Percentiles rank a stretch among this genome's conserved stretches.
These are phyloP conservation scores for Ormosia semicastrata DNA, from an alignment of 306 rosid species.

Conservation along the genomic window DNA sequence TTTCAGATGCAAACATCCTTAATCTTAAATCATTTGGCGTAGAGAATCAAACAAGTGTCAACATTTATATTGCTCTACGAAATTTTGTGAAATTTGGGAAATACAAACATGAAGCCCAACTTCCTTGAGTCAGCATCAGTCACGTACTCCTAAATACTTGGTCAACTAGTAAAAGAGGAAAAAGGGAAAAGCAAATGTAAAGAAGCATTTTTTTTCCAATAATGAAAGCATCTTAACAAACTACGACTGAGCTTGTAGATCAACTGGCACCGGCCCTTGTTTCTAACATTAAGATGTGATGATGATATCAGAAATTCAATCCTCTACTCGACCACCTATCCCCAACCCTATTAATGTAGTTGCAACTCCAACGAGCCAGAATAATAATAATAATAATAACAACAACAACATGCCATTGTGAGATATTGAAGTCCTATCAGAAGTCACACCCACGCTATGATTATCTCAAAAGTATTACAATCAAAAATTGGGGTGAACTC, in stretches of 20 bases:
- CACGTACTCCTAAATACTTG: too few relatives aligned
- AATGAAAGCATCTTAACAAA: too few relatives aligned
- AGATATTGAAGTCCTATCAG: neutral
- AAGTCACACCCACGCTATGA: neutral
- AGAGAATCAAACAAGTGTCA: neutral
- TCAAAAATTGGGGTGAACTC: neutral
- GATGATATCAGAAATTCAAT: neutral
- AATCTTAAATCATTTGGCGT: neutral
- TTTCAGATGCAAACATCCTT: neutral
- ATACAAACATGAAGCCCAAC: neutral
- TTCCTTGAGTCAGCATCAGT: too few relatives aligned
- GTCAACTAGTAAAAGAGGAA: too few relatives aligned
- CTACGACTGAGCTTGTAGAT: neutral
- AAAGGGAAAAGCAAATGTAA: too few relatives aligned
- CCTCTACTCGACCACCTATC: too few relatives aligned
- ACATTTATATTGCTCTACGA: neutral
- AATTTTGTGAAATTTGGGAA: neutral
- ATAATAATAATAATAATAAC: neutral
- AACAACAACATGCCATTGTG: neutral
- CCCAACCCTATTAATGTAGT: neutral
- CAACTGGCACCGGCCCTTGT: neutral
- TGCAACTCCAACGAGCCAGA: neutral
- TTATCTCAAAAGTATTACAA: neutral
- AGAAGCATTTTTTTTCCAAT: too few relatives aligned
- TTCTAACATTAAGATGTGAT: neutral